These are phyloP conservation scores for Cotoneaster glaucophyllus DNA, from an alignment of 306 rosid species.

Conservation along the genomic window DNA sequence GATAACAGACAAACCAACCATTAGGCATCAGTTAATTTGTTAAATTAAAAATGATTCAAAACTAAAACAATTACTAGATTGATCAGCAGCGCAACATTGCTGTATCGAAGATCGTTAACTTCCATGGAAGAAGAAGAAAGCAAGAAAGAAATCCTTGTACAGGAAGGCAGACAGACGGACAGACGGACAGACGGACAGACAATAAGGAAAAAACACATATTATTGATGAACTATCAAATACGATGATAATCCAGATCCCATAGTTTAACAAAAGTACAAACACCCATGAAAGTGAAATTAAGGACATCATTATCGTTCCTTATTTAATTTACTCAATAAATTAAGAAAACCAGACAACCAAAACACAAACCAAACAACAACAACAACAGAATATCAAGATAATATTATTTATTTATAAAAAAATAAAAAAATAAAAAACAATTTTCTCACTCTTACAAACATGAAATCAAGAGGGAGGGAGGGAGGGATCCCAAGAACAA, in stretches of 20 bases:
- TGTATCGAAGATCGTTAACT: neutral
- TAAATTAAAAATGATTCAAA: neutral
- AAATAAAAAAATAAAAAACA: neutral
- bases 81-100: neutral
- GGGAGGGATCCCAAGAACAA: conserved; percentile 19
- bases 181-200: neutral
- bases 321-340: neutral
- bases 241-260: neutral
- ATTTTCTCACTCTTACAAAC: conserved; percentile 2
- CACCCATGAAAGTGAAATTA: neutral
- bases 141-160: neutral
- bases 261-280: neutral
- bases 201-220: neutral
- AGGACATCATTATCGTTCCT: neutral
- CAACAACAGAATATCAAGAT: neutral
- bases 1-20: neutral
- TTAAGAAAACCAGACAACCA: neutral
- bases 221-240: neutral
- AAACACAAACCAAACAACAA: neutral
- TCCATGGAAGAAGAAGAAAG: neutral
- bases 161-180: neutral
- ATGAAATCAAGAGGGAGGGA: neutral
- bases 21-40: neutral
- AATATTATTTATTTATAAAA: conserved; percentile 6
- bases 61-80: neutral